phyloP scores from a whole-genome alignment of 1,284 basidiomycete species.

The Ganoderma sp. region DNA sequence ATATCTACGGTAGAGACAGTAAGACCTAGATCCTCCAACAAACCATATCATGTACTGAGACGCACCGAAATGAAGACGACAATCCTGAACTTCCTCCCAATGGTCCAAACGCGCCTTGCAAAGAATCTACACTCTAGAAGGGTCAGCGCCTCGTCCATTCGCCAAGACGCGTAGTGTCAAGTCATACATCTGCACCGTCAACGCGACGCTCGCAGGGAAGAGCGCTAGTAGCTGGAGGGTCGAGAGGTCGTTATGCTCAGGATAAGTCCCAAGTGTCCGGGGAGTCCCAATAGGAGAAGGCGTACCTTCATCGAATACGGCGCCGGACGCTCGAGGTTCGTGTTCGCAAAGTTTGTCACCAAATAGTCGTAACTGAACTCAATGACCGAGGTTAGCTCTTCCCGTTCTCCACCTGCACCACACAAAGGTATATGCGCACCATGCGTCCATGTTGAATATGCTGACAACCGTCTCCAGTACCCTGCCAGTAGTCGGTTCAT shows the following conservation, averaged over 20 bases:
- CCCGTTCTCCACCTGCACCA: not conserved
- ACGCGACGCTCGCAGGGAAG: not conserved
- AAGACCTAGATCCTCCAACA: not conserved
- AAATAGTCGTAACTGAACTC: not conserved
- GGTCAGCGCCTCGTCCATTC: not conserved
- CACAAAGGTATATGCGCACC: not conserved
- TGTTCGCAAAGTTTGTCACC: not conserved
- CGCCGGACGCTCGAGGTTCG: not conserved
- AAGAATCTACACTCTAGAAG: not conserved
- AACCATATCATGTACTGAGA: no score
- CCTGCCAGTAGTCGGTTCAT: not conserved
- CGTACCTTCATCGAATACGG: conserved; percentile 2
- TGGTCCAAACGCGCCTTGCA: not conserved
- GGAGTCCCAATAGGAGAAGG: not conserved
- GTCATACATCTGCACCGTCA: not conserved
- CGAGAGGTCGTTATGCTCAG: not conserved
- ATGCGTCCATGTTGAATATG: not conserved
- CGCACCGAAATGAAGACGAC: not conserved
- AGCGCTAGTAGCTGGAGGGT: not conserved
- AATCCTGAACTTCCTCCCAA: not conserved
- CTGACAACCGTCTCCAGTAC: not conserved
- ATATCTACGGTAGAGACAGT: not conserved
- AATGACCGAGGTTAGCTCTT: not conserved
- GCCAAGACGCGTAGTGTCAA: no score
- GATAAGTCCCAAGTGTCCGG: no score